Base-by-base conservation (phyloP, 2,329 filamentous ascomycete species). In the Fusarium tuaranense region DNA sequence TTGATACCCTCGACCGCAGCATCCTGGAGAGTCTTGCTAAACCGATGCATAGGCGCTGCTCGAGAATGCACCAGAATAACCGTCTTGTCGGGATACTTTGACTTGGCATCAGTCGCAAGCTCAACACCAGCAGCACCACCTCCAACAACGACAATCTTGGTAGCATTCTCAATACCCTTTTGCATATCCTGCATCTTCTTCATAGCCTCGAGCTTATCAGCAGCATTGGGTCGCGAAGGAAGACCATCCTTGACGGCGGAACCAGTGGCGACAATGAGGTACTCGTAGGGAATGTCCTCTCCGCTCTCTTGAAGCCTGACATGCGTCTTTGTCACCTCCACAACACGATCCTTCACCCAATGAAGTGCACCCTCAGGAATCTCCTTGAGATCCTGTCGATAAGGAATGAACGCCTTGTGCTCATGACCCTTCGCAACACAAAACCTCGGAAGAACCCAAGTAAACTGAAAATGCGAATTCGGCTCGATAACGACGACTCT, bases 111-210 rank as follows among this genome's bases (percentile, higher is more conserved):
- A 0, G 88, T 86, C 0, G 89, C 90, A 38, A 92, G 81, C 80
- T 92, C 89, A 0, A 92, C 87, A 2, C 91, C 91, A 0, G 90
- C 90, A 1, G 91, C 89, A 4, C 90, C 90, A 0, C 89, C 90
- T 2, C 90, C 91, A 0, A 89, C 84, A 0, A 90, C 84, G 2
- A 89, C 87, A 8, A 90, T 73, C 34, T 82, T 83, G 14, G 78
- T 78, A 1, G 87, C 85, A 0, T 77, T 73, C 46, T 82, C 82
- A 60, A 91, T 86, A 4, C 80, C 80, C 1, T 75, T 72, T 79
- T 90, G 89, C 78, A 89, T 84, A 3, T 77, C 77, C 51, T 80
- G 80, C 41, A 91, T 71, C n/a, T 84, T 81, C 60, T 78, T 74
- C 22, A 87, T 81, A 0, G 85, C 88, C 18, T 84, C 82, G 0